Evolutionary conservation across 495 filamentous ascomycete species (phyloP), one percentile per base, ranked within the genome.

Genomic region (Glarea lozoyensis): DNA sequence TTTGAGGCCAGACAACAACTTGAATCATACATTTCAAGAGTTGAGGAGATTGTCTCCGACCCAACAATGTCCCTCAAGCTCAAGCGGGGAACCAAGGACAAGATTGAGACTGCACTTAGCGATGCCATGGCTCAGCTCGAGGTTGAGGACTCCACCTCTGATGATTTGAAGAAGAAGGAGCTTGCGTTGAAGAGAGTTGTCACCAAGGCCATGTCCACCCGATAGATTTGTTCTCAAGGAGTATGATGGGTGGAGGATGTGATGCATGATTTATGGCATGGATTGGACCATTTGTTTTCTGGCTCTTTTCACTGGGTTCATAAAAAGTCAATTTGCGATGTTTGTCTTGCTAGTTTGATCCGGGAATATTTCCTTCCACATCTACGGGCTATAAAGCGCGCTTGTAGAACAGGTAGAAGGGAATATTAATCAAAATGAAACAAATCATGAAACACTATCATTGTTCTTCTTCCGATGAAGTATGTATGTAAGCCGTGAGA

Each of bases 81-180:
- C 56, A 99, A 99, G 86, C 86, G 93, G 48, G 88, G 88, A 62
- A 88, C 89, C 70, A 94, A 94, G 78, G 92, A 97, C 65, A 96
- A 95, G 84, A 96, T 99, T 50, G 92, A 99, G 76, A 81, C 85
- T 54, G 83, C 89, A 38, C 77, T 90, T 45, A 82, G 76, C 55
- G 85, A 90, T 49, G 85, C 85, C 43, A 90, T 90, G 85, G 81
- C 73, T 20, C 85, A 88, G 62, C 73, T 90, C 40, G 85, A 90
- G 71, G 70, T 90, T 57, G 85, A 90, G 60, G 85, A 99, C 54
- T 86, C 88, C 24, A 68, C 69, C 35, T 84, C 88, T 29, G 92
- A 99, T 56, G 92, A 99, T 63, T 74, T 99, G 47, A 97, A 93
- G 85, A 97, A 97, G 88, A 96, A 96, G 83, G 92, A 99, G 77